Percentiles rank a stretch among this genome's conserved stretches.
phyloP scores from a whole-genome alignment of 2,329 filamentous ascomycete species.

The Cercospora citrullina region DNA sequence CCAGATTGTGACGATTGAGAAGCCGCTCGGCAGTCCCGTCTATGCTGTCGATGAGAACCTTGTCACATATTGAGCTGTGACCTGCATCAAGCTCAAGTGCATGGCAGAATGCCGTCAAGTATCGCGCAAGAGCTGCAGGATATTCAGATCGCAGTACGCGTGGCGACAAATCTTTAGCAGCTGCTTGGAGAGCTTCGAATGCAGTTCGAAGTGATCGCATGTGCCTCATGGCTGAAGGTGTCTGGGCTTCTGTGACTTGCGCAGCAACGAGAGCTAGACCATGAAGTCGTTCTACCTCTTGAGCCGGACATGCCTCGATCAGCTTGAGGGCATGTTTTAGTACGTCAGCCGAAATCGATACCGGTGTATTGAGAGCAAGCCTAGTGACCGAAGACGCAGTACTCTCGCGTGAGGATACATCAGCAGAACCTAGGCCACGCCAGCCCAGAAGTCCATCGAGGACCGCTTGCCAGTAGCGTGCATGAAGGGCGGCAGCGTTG shows the following conservation, averaged over 20 bases:
- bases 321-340: slow-evolving; percentile 46
- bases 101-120: slow-evolving; percentile 29
- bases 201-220: neutral
- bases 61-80: neutral
- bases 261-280: slow-evolving; percentile 23
- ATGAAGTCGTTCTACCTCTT: slow-evolving; percentile 28
- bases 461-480: slow-evolving; percentile 66
- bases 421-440: slow-evolving; percentile 82
- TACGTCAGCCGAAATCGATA: slow-evolving; percentile 41
- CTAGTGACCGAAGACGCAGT: slow-evolving; percentile 69
- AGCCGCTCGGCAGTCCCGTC: slow-evolving; percentile 31
- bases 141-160: slow-evolving; percentile 36
- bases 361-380: slow-evolving; percentile 48
- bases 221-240: neutral
- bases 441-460: slow-evolving; percentile 73
- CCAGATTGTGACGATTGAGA: slow-evolving; percentile 34
- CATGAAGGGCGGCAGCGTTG: slow-evolving; percentile 64
- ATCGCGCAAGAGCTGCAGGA: slow-evolving; percentile 28
- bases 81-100: neutral
- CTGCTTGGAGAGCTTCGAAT: slow-evolving; percentile 12
- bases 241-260: slow-evolving; percentile 4
- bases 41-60: slow-evolving; percentile 5
- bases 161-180: slow-evolving; percentile 28
- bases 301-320: slow-evolving; percentile 46
- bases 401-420: slow-evolving; percentile 69